Percentiles rank a stretch among this genome's conserved stretches.
These are phyloP conservation scores for Rubia occidens DNA, from an alignment of 305 asterid species.

Conservation along the genomic window DNA sequence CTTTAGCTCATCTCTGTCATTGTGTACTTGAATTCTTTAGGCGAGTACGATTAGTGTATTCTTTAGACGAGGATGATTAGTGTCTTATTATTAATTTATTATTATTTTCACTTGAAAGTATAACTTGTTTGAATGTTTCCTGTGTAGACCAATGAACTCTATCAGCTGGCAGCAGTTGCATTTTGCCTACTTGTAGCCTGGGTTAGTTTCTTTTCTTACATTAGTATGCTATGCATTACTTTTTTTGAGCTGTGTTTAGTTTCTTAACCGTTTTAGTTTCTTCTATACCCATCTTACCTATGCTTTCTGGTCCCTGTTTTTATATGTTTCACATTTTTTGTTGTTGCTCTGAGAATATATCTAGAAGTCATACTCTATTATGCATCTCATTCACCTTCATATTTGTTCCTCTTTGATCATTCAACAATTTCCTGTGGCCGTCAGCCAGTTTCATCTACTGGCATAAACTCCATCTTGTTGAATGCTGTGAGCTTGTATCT, in stretches of 20 bases:
- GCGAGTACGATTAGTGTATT: too few relatives aligned
- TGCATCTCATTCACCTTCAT: not conserved
- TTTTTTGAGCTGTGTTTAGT: not conserved
- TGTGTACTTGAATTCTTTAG: not conserved
- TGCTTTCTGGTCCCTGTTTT: not conserved
- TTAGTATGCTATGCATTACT: conserved; percentile 10
- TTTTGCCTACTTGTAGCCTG: conserved; percentile 98
- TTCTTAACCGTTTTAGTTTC: not conserved
- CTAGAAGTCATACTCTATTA: not conserved
- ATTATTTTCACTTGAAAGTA: not conserved
- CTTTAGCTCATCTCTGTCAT: not conserved
- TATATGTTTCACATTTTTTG: not conserved
- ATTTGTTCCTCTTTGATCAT: not conserved
- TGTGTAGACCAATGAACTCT: conserved; percentile 91
- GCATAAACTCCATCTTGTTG: not conserved
- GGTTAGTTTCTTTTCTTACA: conserved; percentile 51
- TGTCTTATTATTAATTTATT: too few relatives aligned
- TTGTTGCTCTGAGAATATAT: not conserved
- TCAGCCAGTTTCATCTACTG: not conserved
- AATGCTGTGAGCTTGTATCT: not conserved
- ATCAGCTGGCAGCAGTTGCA: conserved; percentile 94
- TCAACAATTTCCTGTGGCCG: not conserved
- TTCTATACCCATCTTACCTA: conserved; percentile 2
- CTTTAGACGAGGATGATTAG: too few relatives aligned
- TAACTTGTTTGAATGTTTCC: conserved; percentile 12